Evolutionary conservation across 1,139 yeast genomes (phyloP).

Genomic region (Lodderomyces pseudojiufengensis): DNA sequence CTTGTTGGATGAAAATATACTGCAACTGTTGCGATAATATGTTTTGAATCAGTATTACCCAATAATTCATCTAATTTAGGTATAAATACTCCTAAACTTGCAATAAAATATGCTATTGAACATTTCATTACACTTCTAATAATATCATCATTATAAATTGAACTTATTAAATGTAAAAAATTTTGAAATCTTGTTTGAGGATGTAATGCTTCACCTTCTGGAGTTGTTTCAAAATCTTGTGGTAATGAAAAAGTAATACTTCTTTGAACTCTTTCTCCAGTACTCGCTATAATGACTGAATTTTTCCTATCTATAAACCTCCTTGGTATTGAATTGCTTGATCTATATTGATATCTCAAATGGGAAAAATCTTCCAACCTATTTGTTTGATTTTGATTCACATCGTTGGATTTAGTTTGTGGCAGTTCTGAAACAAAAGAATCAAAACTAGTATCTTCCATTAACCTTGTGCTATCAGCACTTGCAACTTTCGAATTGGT

Average conservation of each 20-base stretch:
- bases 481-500: too few species aligned
- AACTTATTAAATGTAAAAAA: conserved; percentile 2
- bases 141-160: conserved; percentile 16
- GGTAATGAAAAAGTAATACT: conserved; percentile 15
- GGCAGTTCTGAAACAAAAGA: too few species aligned
- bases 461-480: too few species aligned
- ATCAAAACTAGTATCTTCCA: too few species aligned
- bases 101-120: conserved; percentile 66
- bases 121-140: conserved; percentile 53
- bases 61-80: conserved; percentile 50
- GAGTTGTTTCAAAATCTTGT: conserved; percentile 1
- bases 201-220: not conserved
- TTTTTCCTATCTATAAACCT: conserved; percentile 21
- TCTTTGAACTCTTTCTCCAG: conserved; percentile 41
- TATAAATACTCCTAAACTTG: conserved; percentile 73
- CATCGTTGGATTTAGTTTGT: too few species aligned
- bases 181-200: not conserved
- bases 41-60: conserved; percentile 74
- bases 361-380: too few species aligned
- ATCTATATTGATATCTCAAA: conserved; percentile 2
- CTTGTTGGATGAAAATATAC: conserved; percentile 85
- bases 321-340: conserved; percentile 9
- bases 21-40: conserved; percentile 76
- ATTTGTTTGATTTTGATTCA: too few species aligned
- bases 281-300: conserved; percentile 39